Conservation (phyloP, 371 early-diverging fungal species). For the Syncephalis plumigaleata region DNA sequence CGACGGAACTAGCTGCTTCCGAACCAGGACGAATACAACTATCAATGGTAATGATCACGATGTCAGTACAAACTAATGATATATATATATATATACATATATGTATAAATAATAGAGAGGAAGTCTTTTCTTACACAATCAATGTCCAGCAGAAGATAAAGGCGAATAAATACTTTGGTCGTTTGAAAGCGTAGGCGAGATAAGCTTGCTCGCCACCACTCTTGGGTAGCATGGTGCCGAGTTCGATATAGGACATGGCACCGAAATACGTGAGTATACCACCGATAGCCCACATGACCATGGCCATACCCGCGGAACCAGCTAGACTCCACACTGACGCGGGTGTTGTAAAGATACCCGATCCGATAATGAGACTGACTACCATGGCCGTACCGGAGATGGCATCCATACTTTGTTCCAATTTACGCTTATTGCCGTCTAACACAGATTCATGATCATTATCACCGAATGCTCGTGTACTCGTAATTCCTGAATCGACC, state of each 20-base stretch:
- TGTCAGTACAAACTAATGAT: no score
- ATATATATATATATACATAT: no score
- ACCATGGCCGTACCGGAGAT: neutral
- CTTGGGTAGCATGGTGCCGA: neutral
- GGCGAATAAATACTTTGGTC: neutral
- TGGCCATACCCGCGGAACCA: constrained; percentile 1
- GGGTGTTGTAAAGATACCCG: neutral
- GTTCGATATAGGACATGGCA: neutral
- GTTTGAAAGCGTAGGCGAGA: neutral
- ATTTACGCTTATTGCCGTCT: no score
- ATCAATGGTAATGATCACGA: no score
- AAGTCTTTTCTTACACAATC: neutral
- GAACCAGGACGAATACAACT: neutral
- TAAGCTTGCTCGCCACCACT: neutral
- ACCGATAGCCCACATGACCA: neutral
- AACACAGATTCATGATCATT: no score
- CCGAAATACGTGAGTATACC: neutral
- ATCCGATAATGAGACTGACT: neutral
- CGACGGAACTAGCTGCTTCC: neutral
- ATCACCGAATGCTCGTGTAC: no score
- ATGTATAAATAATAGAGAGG: no score
- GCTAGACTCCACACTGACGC: neutral
- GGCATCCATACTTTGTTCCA: no score
- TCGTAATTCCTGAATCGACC: no score
- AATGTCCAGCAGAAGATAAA: neutral